These are phyloP conservation scores for Tolypocladium inflatum DNA, from an alignment of 2,329 filamentous ascomycete species.

Conservation along the genomic window DNA sequence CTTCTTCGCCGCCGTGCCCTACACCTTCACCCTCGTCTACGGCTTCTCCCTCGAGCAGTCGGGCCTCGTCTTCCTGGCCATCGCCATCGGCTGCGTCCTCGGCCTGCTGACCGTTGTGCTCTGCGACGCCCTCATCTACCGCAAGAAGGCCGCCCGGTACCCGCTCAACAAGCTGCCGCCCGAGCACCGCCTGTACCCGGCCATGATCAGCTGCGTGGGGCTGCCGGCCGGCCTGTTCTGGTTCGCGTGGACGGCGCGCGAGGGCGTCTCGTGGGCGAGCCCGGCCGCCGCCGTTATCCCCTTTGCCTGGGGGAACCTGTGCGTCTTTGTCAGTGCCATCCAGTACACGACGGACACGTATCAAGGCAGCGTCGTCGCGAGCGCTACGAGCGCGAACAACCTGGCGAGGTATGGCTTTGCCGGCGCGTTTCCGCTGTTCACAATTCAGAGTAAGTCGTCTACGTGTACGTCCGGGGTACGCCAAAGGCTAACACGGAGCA, in stretches of 20 bases:
- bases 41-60: constrained; percentile 31
- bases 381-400: constrained; percentile 49
- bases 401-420: constrained; percentile 46
- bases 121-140: constrained; percentile 33
- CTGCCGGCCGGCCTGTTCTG: constrained; percentile 47
- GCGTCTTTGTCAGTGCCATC: constrained; percentile 43
- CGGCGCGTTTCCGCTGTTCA: constrained; percentile 51
- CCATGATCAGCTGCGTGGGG: constrained; percentile 47
- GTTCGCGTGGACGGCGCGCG: constrained; percentile 47
- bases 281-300: constrained; percentile 41
- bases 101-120: constrained; percentile 29
- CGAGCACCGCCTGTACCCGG: constrained; percentile 48
- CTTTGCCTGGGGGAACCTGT: constrained; percentile 52
- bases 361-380: constrained; percentile 43
- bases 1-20: constrained; percentile 43
- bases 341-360: constrained; percentile 49
- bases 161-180: constrained; percentile 31
- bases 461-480: not conserved
- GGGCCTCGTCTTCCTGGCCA: constrained; percentile 34
- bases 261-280: constrained; percentile 37
- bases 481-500: constrained; percentile 10
- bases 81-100: constrained; percentile 34
- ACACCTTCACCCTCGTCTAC: constrained; percentile 35
- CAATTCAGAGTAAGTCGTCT: constrained; percentile 38
- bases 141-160: constrained; percentile 19